A percentile compares a stretch with the other conserved stretches of the same genome.
Evolutionary conservation across 805 yeast species (phyloP).

Genomic region (Wickerhamomyces queroliae): DNA sequence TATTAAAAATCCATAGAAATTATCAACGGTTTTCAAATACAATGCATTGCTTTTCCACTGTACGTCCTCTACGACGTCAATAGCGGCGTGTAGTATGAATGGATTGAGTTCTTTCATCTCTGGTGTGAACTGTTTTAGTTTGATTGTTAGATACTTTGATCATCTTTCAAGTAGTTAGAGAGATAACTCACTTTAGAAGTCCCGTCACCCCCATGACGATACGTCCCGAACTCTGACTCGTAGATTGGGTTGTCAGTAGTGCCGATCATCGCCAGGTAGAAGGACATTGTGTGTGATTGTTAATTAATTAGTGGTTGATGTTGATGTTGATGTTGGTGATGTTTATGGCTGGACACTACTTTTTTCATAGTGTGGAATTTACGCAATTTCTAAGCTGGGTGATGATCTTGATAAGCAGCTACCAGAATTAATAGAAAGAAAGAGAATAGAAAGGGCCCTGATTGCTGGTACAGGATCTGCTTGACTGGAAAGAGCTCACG

Average conservation of each 20-base stretch:
- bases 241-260: slow-evolving; percentile 81
- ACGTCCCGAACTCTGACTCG: slow-evolving; percentile 80
- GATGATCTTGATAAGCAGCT: too few species aligned
- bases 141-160: too few species aligned
- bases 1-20: slow-evolving; percentile 76
- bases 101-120: slow-evolving; percentile 79
- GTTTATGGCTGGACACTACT: background rate
- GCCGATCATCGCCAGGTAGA: slow-evolving; percentile 84
- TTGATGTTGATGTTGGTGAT: background rate
- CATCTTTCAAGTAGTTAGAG: too few species aligned
- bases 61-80: slow-evolving; percentile 86
- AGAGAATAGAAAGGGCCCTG: slow-evolving; percentile 12
- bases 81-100: slow-evolving; percentile 79
- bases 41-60: slow-evolving; percentile 71
- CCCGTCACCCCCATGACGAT: slow-evolving; percentile 64
- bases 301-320: background rate
- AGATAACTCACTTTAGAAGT: slow-evolving; percentile 20
- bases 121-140: slow-evolving; percentile 42
- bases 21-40: slow-evolving; percentile 75
- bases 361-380: too few species aligned
- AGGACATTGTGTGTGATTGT: slow-evolving; percentile 46
- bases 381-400: too few species aligned
- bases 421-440: background rate
- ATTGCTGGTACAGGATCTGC: too few species aligned
- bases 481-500: background rate